Evolutionary conservation across 148 eudicot species (phyloP).

Genomic region (Amaranthus cruentus): DNA sequence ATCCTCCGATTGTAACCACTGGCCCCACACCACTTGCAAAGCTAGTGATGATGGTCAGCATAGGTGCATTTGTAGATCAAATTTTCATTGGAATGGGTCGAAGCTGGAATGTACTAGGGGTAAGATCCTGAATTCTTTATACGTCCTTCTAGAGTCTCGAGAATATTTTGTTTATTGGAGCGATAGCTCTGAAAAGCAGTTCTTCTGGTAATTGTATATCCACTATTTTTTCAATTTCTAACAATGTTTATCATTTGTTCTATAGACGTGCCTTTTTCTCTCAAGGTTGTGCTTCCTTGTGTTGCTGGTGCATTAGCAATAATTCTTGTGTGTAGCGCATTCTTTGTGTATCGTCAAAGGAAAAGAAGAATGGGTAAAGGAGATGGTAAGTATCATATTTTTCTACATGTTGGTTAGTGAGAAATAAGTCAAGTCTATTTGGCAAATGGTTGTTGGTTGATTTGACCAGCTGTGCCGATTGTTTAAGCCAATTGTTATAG

Average conservation of each 20-base stretch:
- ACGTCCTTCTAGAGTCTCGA: too few relatives aligned
- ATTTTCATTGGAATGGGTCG: conserved; percentile 8
- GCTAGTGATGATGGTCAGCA: conserved; percentile 1
- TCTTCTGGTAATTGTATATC: too few relatives aligned
- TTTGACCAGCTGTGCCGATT: too few relatives aligned
- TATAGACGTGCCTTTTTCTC: background rate
- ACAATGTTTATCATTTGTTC: conserved; percentile 4
- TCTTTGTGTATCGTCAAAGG: background rate
- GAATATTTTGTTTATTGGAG: too few relatives aligned
- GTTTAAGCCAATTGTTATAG: too few relatives aligned
- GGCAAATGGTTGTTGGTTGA: too few relatives aligned
- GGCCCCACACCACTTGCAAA: conserved; percentile 21
- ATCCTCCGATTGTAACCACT: conserved; percentile 13
- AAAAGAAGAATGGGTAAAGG: conserved; percentile 4
- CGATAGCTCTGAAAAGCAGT: too few relatives aligned
- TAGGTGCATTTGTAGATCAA: conserved; percentile 22
- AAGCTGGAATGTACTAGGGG: conserved; percentile 11
- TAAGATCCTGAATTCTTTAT: background rate
- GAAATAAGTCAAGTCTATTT: background rate
- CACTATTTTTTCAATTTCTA: background rate
- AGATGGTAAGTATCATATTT: conserved; percentile 4
- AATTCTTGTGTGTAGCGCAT: conserved; percentile 4
- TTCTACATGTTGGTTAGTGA: background rate
- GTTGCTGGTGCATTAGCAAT: conserved; percentile 19
- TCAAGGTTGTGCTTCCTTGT: conserved; percentile 19